Percentiles rank a stretch among this genome's conserved stretches.
These are phyloP conservation scores for Ehretia macrophylla DNA, from an alignment of 257 asterid genomes.

Conservation along the genomic window DNA sequence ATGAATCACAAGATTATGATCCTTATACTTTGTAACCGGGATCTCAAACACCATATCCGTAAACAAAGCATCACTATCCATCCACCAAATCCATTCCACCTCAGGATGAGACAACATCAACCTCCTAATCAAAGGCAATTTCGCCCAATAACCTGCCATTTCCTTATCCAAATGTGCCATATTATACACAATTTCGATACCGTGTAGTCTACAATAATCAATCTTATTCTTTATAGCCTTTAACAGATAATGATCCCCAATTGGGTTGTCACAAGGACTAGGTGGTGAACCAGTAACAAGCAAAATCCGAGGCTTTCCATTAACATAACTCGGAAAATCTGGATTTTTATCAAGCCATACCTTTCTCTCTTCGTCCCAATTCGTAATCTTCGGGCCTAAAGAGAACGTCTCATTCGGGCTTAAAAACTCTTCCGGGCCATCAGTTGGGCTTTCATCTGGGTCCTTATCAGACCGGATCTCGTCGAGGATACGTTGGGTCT, in stretches of 20 bases:
- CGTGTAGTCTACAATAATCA: conserved; percentile 94
- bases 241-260: conserved; percentile 89
- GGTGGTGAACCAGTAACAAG: conserved; percentile 92
- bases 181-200: conserved; percentile 84
- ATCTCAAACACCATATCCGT: conserved; percentile 82
- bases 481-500: conserved; percentile 51
- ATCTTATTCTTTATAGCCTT: conserved; percentile 74
- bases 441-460: conserved; percentile 40
- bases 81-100: conserved; percentile 99
- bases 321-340: conserved; percentile 47
- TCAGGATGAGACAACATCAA: conserved; percentile 94
- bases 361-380: conserved; percentile 71
- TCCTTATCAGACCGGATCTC: conserved; percentile 63
- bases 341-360: conserved; percentile 69
- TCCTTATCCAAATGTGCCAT: conserved; percentile 92
- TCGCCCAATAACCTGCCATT: conserved; percentile 87
- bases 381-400: conserved; percentile 59
- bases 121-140: conserved; percentile 74
- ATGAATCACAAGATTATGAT: conserved; percentile 68
- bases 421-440: conserved; percentile 34
- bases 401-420: conserved; percentile 38
- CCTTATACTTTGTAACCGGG: conserved; percentile 58
- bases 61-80: conserved; percentile 92
- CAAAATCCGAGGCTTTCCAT: conserved; percentile 68
- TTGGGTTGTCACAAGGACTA: conserved; percentile 74